Base-by-base conservation (phyloP, 345 rosid genomes). In the Populus tremula region DNA sequence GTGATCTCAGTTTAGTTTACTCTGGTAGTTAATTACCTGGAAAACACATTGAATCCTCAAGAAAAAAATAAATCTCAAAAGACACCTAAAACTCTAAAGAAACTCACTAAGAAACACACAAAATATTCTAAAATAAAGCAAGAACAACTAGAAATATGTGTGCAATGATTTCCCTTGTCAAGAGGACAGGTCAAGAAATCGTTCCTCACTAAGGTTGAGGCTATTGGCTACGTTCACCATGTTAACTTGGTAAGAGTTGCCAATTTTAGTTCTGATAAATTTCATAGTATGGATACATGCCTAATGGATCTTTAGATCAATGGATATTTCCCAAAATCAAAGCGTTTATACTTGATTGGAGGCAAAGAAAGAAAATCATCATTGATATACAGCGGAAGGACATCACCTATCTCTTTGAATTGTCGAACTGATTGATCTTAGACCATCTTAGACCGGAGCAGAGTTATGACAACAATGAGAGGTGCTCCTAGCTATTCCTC, bases 321-420 rank as follows among this genome's bases (percentile, higher is more conserved):
- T 70, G 75, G 79, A 80, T 80, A 25, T 81, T 74, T 33, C 5
- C 1, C 20, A 17, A 53, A 31, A 75, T 1, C 25, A 67, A 4
- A 23, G 2, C 2, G 17, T 3, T 21, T 59, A 11, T 53, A 36
- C 43, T 50, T 75, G 71, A 45, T 62, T 74, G 82, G 82, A 41
- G 70, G 20, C 63, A 47, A 5, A 70, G 78, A 49, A 80, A 45
- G 75, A 70, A 49, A 5, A 69, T 74, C 41, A 65, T 69, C 3
- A 13, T 39, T 3, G 73, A 74, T 20, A 69, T 77, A 73, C 73
- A 77, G 72, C 71, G 0, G 72, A 59, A 10, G 77, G 80, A 49
- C 56, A 9, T 77, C 2, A 66, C 74, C 11, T 77, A 81, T 61
- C 84, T 81, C 21, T 81, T 81, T 12, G 80, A 80, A 14, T 47